Percentiles rank a stretch among this genome's conserved stretches.
phyloP scores from a whole-genome alignment of 805 yeast species.

The Wickerhamiella azyma region DNA sequence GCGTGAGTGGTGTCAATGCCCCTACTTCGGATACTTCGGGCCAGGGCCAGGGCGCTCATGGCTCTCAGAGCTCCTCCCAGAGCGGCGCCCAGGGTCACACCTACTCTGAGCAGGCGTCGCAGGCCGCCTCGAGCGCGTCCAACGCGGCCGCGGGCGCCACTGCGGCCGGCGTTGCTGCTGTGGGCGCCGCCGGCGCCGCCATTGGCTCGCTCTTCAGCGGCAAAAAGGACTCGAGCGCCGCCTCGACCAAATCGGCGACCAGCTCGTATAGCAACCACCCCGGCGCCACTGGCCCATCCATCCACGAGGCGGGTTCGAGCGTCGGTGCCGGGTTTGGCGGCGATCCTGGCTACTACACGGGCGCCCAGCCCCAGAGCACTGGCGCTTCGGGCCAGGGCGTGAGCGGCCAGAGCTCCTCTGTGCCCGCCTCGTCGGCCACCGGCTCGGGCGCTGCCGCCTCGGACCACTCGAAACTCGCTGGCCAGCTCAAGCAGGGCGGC shows the following conservation, averaged over 20 bases:
- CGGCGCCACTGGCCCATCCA: constrained; percentile 7
- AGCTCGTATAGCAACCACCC: constrained; percentile 2
- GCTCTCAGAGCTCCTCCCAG: too few species aligned
- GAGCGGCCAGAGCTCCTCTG: constrained; percentile 9
- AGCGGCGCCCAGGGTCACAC: too few species aligned
- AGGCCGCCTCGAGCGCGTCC: not conserved
- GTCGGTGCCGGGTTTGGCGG: constrained; percentile 4
- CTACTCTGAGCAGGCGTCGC: not conserved
- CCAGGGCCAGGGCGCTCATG: too few species aligned
- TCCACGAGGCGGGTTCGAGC: constrained; percentile 4
- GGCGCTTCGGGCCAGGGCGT: too few species aligned
- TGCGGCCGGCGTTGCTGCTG: constrained; percentile 3
- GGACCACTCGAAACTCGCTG: not conserved
- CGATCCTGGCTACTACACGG: not conserved
- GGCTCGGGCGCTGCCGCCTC: not conserved
- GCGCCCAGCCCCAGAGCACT: not conserved
- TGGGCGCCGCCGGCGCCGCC: constrained; percentile 5
- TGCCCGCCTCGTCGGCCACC: constrained; percentile 5
- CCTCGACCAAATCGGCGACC: not conserved
- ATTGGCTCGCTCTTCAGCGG: not conserved
- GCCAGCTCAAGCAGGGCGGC: constrained; percentile 3
- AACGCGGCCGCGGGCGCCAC: constrained; percentile 3
- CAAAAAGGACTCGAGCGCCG: not conserved
- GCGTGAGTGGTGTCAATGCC: not conserved
- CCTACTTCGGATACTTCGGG: too few species aligned